These are phyloP conservation scores for Nepenthes gracilis DNA, from an alignment of 148 eudicot genomes.

Conservation along the genomic window DNA sequence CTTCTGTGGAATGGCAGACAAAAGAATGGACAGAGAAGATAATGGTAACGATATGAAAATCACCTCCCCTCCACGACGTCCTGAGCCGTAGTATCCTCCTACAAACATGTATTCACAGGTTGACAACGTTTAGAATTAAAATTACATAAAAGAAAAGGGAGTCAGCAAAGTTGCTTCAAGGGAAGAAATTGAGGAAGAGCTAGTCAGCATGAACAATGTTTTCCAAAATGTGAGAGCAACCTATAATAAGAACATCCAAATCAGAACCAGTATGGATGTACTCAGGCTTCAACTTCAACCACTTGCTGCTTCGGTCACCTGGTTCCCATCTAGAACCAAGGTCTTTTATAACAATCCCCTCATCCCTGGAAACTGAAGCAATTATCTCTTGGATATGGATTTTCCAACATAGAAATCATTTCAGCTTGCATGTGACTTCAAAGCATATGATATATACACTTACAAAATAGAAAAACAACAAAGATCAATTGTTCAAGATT, in stretches of 20 bases:
- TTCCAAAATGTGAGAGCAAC: conserved; percentile 11
- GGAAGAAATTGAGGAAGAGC: neutral
- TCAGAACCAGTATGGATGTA: conserved; percentile 79
- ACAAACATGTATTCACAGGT: conserved; percentile 5
- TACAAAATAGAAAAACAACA: too few species aligned
- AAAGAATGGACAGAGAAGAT: neutral
- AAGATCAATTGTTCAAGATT: too few species aligned
- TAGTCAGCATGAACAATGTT: neutral
- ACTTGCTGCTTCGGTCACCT: conserved; percentile 78
- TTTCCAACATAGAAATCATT: neutral
- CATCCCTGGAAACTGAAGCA: conserved; percentile 35
- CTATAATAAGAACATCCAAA: conserved; percentile 83
- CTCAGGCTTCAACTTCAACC: conserved; percentile 92
- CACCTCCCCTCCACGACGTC: conserved; percentile 93
- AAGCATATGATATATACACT: too few species aligned
- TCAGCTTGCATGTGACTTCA: too few species aligned
- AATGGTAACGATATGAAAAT: neutral
- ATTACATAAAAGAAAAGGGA: neutral
- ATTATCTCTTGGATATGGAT: neutral
- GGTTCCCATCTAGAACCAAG: conserved; percentile 96
- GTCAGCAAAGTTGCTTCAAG: neutral
- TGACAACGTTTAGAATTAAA: neutral
- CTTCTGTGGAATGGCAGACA: neutral
- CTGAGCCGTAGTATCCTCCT: conserved; percentile 98
- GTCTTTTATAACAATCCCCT: conserved; percentile 84